A percentile compares a stretch with the other conserved stretches of the same genome.
These are phyloP conservation scores for Symmetrospora coprosmae DNA, from an alignment of 768 basidiomycete genomes.

Conservation along the genomic window DNA sequence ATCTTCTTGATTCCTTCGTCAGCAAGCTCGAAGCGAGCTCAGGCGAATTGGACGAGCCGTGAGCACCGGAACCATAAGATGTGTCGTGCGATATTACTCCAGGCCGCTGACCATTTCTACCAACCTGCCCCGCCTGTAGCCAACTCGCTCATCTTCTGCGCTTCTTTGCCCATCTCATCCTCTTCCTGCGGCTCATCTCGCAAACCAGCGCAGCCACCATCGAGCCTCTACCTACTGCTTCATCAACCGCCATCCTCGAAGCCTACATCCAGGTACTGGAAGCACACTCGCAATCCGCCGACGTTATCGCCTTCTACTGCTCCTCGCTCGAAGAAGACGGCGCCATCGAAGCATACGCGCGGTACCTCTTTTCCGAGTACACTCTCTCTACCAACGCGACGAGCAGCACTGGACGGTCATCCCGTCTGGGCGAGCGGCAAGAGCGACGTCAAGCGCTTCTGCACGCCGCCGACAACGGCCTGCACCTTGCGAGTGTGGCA, in stretches of 20 bases:
- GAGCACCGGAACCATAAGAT: slow-evolving; percentile 11
- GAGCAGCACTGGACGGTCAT: background rate
- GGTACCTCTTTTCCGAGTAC: slow-evolving; percentile 54
- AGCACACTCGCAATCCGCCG: slow-evolving; percentile 42
- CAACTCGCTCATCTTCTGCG: slow-evolving; percentile 37
- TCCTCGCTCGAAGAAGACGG: slow-evolving; percentile 71
- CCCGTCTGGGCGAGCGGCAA: slow-evolving; percentile 38
- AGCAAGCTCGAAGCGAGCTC: slow-evolving; percentile 32
- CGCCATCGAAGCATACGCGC: slow-evolving; percentile 78
- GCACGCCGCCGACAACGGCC: slow-evolving; percentile 65
- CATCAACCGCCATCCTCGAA: slow-evolving; percentile 69
- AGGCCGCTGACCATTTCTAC: background rate
- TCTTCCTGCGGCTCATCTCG: slow-evolving; percentile 72
- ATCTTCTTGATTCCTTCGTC: slow-evolving; percentile 50
- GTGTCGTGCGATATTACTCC: background rate
- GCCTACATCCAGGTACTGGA: slow-evolving; percentile 79
- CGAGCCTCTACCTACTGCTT: slow-evolving; percentile 50
- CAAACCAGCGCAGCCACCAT: slow-evolving; percentile 34
- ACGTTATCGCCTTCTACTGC: slow-evolving; percentile 86
- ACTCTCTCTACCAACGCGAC: background rate
- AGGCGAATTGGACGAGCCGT: slow-evolving; percentile 36
- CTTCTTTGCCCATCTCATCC: slow-evolving; percentile 85
- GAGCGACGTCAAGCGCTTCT: slow-evolving; percentile 58
- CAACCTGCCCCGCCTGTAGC: too few species aligned
- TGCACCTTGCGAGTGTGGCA: slow-evolving; percentile 69